These are phyloP conservation scores for Fonsecaea pedrosoi DNA, from an alignment of 2,329 filamentous ascomycete species.

Conservation along the genomic window DNA sequence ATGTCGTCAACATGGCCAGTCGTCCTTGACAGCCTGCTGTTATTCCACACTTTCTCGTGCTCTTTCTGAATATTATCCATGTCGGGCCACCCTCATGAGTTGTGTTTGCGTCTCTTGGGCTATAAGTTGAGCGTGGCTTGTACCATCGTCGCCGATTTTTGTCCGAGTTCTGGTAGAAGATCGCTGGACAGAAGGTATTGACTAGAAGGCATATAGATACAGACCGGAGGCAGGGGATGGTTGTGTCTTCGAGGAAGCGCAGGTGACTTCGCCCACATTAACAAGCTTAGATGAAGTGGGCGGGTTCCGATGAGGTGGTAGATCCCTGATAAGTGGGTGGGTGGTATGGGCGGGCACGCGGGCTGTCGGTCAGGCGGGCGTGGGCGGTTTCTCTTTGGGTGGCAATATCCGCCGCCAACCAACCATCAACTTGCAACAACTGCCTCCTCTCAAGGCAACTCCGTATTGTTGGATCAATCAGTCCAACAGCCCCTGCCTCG, in stretches of 20 bases:
- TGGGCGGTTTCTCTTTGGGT: not conserved
- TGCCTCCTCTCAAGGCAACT: not conserved
- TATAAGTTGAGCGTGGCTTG: not conserved
- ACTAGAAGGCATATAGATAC: not conserved
- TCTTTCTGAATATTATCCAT: conserved; percentile 76
- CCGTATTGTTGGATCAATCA: not conserved
- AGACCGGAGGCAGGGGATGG: not conserved
- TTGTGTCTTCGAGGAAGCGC: not conserved
- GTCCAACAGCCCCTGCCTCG: not conserved
- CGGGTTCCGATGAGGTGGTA: conserved; percentile 10
- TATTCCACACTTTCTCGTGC: conserved; percentile 73
- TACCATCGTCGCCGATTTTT: not conserved
- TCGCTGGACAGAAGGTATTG: not conserved
- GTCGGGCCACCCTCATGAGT: conserved; percentile 21
- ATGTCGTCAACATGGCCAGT: conserved; percentile 82
- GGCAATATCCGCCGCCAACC: conserved; percentile 9
- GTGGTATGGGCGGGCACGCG: not conserved
- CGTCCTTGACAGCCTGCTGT: conserved; percentile 71
- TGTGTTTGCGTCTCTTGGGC: not conserved
- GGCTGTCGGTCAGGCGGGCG: not conserved
- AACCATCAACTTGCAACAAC: conserved; percentile 9
- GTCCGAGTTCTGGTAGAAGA: not conserved
- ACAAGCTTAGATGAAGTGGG: conserved; percentile 1
- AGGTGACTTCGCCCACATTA: not conserved
- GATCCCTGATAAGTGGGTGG: conserved; percentile 12